Evolutionary conservation across 306 rosid species (phyloP).

Genomic region (Vicia villosa): DNA sequence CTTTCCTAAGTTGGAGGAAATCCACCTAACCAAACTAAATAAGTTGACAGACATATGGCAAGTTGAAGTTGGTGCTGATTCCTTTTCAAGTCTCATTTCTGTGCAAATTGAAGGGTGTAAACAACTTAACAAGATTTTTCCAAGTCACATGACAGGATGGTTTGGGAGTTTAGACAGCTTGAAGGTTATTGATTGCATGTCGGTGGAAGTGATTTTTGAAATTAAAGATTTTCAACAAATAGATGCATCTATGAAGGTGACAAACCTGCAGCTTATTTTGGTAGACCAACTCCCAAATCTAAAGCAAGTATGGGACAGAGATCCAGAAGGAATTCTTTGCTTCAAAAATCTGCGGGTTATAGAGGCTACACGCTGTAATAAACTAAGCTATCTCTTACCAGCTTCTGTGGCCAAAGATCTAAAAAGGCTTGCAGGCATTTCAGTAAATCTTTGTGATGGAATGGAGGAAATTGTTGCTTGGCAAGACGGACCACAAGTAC

Average conservation of each 20-base stretch:
- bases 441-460: accelerated
- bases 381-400: slow-evolving; percentile 31
- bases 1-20: slow-evolving; percentile 28
- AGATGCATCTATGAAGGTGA: background rate
- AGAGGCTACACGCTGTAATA: accelerated
- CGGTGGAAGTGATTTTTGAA: slow-evolving; percentile 30
- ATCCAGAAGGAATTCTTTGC: background rate
- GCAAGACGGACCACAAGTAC: background rate
- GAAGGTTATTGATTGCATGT: background rate
- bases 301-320: slow-evolving; percentile 32
- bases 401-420: slow-evolving; percentile 30
- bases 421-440: background rate
- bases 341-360: slow-evolving; percentile 3
- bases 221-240: background rate
- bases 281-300: background rate
- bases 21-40: background rate
- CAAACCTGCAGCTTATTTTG: background rate
- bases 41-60: slow-evolving; percentile 27
- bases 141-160: background rate
- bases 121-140: slow-evolving; percentile 29
- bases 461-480: slow-evolving; percentile 33
- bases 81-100: slow-evolving; percentile 12
- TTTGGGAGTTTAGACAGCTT: slow-evolving; percentile 15
- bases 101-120: slow-evolving; percentile 13
- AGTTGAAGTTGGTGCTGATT: background rate